phyloP scores from a whole-genome alignment of 2,329 filamentous ascomycete genomes.

The Alternaria incomplexa region DNA sequence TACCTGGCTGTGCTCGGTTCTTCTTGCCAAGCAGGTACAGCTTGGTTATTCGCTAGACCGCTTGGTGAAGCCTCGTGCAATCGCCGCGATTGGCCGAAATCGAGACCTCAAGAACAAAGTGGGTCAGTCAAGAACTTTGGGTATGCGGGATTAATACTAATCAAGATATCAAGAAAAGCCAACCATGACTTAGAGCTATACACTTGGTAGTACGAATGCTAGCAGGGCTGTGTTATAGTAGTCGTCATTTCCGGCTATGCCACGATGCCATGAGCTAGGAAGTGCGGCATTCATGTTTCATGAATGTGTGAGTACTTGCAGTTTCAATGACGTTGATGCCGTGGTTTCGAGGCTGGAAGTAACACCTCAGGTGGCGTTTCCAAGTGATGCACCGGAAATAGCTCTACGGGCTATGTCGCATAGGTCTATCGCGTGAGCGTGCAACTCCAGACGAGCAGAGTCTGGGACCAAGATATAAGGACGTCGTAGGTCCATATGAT shows the following conservation, averaged over 20 bases:
- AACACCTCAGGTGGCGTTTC: constrained; percentile 12
- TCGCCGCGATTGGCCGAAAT: constrained; percentile 10
- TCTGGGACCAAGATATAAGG: constrained; percentile 19
- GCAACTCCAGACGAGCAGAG: constrained; percentile 1
- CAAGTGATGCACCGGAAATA: constrained; percentile 6
- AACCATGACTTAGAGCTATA: not conserved
- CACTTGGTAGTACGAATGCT: not conserved
- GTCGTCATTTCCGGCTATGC: constrained; percentile 31
- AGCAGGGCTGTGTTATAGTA: constrained; percentile 10
- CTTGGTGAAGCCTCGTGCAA: constrained; percentile 29
- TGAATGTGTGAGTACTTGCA: not conserved
- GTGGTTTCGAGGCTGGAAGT: constrained; percentile 17
- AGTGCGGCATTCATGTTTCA: constrained; percentile 2
- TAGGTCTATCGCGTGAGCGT: not conserved
- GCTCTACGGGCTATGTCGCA: constrained; percentile 14
- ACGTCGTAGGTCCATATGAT: constrained; percentile 15
- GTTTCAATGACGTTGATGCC: constrained; percentile 5
- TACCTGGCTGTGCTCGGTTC: constrained; percentile 29
- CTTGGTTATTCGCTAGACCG: constrained; percentile 21
- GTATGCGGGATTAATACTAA: constrained; percentile 7
- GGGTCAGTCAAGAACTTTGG: constrained; percentile 16
- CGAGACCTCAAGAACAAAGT: constrained; percentile 19
- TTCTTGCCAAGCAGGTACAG: constrained; percentile 23
- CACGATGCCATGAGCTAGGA: not conserved
- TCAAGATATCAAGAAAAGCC: constrained; percentile 1